These are phyloP conservation scores for Spencermartinsiella europaea DNA, from an alignment of 805 yeast genomes.

Conservation along the genomic window DNA sequence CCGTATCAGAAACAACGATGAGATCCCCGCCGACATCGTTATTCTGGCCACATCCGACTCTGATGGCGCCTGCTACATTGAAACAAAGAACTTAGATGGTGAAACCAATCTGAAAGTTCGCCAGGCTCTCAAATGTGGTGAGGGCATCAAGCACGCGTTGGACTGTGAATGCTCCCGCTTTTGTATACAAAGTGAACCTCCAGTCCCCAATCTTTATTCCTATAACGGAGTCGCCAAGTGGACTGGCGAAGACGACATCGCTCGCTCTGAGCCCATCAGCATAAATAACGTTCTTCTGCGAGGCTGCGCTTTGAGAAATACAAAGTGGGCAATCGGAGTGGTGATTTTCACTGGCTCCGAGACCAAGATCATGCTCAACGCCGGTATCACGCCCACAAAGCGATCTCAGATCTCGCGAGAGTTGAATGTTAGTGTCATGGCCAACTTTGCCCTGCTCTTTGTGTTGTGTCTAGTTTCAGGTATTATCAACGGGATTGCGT, in stretches of 20 bases:
- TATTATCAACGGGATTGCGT: constrained; percentile 61
- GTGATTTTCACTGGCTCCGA: constrained; percentile 73
- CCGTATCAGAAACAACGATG: constrained; percentile 64
- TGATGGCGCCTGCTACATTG: constrained; percentile 67
- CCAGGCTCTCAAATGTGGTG: constrained; percentile 54
- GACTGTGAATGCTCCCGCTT: constrained; percentile 56
- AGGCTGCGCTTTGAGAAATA: constrained; percentile 70
- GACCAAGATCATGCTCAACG: constrained; percentile 72
- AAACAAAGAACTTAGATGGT: constrained; percentile 68
- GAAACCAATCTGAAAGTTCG: constrained; percentile 72
- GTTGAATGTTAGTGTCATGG: constrained; percentile 59
- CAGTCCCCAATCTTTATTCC: constrained; percentile 56
- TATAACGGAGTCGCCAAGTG: constrained; percentile 65
- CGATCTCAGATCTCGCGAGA: constrained; percentile 62
- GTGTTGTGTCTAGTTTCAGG: constrained; percentile 67
- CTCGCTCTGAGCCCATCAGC: constrained; percentile 49
- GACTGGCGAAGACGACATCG: constrained; percentile 18
- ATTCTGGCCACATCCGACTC: constrained; percentile 65
- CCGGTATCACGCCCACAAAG: constrained; percentile 77
- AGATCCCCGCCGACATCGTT: constrained; percentile 72
- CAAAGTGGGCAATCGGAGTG: constrained; percentile 69
- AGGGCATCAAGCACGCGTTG: constrained; percentile 48
- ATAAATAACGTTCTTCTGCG: constrained; percentile 64
- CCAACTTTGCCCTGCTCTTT: constrained; percentile 61
- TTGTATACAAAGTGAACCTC: constrained; percentile 65